Conservation (phyloP, 2,329 filamentous ascomycete species). For the Colletotrichum tanaceti region DNA sequence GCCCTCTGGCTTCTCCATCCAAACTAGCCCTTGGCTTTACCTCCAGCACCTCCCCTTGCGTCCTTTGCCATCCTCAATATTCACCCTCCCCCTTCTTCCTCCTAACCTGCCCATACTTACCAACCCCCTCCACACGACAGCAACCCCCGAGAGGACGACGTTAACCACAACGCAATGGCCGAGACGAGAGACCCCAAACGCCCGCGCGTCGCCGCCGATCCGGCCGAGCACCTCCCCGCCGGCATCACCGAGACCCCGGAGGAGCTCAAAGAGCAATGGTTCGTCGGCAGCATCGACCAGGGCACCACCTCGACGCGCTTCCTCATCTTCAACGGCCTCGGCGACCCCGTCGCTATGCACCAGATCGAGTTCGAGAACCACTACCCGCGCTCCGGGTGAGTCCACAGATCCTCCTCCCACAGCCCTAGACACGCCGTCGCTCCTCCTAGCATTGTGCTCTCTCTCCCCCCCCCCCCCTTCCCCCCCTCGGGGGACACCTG, state of each 20-base stretch:
- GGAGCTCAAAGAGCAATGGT: constrained; percentile 62
- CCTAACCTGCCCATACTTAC: constrained; percentile 1
- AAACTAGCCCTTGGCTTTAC: not conserved
- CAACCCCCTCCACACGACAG: not conserved
- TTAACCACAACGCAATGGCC: constrained; percentile 25
- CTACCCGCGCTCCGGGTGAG: constrained; percentile 86
- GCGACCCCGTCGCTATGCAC: constrained; percentile 82
- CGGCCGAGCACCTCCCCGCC: constrained; percentile 45
- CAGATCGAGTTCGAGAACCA: constrained; percentile 89
- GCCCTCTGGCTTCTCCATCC: not conserved
- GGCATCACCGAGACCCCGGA: constrained; percentile 49
- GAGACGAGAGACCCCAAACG: constrained; percentile 36
- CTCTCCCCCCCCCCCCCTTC: too few species aligned
- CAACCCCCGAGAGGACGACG: not conserved
- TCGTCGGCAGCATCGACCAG: constrained; percentile 89
- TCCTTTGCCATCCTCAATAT: not conserved
- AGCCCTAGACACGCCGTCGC: not conserved
- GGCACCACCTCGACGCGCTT: constrained; percentile 92
- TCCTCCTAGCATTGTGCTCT: constrained; percentile 27
- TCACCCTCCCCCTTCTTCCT: not conserved
- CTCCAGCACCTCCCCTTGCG: not conserved
- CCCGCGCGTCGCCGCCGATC: constrained; percentile 30
- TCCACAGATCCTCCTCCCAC: constrained; percentile 42
- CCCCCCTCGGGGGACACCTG: too few species aligned
- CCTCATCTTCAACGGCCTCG: constrained; percentile 85